Evolutionary conservation across 1,284 basidiomycete genomes (phyloP).

Genomic region (Cutaneotrichosporon daszewskae): DNA sequence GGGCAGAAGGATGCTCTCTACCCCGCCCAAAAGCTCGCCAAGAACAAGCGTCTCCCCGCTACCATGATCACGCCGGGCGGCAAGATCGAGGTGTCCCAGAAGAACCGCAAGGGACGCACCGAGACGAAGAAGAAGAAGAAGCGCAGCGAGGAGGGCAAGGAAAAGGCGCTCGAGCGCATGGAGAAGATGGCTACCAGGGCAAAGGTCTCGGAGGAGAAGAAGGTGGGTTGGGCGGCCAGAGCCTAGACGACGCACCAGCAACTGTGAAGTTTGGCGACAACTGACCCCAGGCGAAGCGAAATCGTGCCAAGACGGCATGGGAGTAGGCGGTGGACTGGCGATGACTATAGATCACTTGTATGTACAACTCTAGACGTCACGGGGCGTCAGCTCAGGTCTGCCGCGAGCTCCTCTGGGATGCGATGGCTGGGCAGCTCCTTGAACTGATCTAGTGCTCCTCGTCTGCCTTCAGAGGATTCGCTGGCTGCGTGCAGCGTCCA

Average conservation of each 20-base stretch:
- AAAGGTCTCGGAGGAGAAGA: constrained; percentile 34
- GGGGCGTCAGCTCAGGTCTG: no score
- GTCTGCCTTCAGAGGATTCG: no score
- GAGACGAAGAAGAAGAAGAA: constrained; percentile 23
- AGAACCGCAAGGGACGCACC: constrained; percentile 9
- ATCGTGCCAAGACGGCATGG: constrained; percentile 44
- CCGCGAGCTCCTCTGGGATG: no score
- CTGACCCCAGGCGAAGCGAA: constrained; percentile 30
- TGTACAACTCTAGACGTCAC: no score
- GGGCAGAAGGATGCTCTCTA: constrained; percentile 18
- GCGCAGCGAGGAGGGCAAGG: constrained; percentile 28
- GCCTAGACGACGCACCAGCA: not conserved
- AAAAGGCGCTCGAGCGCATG: constrained; percentile 32
- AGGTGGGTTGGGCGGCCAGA: constrained; percentile 24
- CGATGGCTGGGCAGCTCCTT: no score
- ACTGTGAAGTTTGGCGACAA: not conserved
- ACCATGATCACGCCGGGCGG: constrained; percentile 42
- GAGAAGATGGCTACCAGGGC: constrained; percentile 24
- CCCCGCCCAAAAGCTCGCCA: constrained; percentile 35
- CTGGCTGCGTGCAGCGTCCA: no score
- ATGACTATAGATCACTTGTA: not conserved
- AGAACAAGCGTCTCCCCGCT: constrained; percentile 40
- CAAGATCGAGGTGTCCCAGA: constrained; percentile 26
- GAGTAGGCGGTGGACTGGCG: constrained; percentile 30
- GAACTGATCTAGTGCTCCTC: no score